A percentile compares a stretch with the other conserved stretches of the same genome.
These are phyloP conservation scores for Malassezia caprae DNA, from an alignment of 1,284 basidiomycete species.

Conservation along the genomic window DNA sequence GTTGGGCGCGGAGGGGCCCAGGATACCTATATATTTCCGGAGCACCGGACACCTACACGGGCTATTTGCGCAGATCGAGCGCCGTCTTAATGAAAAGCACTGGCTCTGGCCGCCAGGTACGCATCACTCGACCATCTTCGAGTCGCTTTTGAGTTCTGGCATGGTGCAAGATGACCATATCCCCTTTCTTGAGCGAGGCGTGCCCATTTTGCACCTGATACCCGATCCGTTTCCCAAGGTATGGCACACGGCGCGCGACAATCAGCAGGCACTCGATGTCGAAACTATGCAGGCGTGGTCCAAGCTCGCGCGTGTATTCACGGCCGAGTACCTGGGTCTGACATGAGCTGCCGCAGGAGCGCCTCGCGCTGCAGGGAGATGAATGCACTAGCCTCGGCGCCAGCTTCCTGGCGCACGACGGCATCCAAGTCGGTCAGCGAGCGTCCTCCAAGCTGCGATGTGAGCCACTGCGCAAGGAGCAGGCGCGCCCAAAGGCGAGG, in stretches of 20 bases:
- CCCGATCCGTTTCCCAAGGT: slow-evolving; percentile 77
- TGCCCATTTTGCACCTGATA: slow-evolving; percentile 83
- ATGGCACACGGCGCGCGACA: slow-evolving; percentile 87
- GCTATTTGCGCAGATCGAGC: slow-evolving; percentile 25
- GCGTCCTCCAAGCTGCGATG: background rate
- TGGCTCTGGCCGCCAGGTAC: slow-evolving; percentile 22
- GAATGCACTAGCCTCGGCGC: background rate
- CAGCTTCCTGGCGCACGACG: background rate
- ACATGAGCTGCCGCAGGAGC: slow-evolving; percentile 9
- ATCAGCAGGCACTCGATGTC: slow-evolving; percentile 72
- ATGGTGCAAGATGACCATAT: slow-evolving; percentile 88
- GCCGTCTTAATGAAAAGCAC: slow-evolving; percentile 15
- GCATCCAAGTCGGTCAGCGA: background rate
- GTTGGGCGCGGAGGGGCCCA: slow-evolving; percentile 30
- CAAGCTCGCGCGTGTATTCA: slow-evolving; percentile 72
- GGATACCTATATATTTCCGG: slow-evolving; percentile 31
- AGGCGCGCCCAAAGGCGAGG: background rate
- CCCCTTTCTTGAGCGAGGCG: slow-evolving; percentile 74
- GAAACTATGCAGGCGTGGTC: slow-evolving; percentile 74
- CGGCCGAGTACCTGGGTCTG: slow-evolving; percentile 78
- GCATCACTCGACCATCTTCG: slow-evolving; percentile 15
- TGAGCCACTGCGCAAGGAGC: slow-evolving; percentile 13
- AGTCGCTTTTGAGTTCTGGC: slow-evolving; percentile 49
- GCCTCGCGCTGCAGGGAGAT: background rate
- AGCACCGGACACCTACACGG: slow-evolving; percentile 34